Evolutionary conservation across 495 filamentous ascomycete genomes (phyloP).

Genomic region (Penicillium cataractarum): DNA sequence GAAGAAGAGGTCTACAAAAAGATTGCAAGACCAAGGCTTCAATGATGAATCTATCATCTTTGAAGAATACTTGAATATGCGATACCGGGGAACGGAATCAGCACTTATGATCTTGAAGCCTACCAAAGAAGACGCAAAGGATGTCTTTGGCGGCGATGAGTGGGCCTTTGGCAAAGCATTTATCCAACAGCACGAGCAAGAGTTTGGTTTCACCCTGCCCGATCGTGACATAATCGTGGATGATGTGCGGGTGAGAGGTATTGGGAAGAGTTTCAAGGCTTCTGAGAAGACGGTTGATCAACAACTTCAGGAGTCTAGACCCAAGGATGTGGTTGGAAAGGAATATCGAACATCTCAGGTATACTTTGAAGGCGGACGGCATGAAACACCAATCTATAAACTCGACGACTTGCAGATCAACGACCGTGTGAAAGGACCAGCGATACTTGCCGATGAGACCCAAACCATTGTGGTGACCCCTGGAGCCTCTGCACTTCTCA

Average conservation of each 20-base stretch:
- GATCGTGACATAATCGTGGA: constrained; percentile 86
- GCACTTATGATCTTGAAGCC: constrained; percentile 56
- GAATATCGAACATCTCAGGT: constrained; percentile 40
- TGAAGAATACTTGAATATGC: constrained; percentile 54
- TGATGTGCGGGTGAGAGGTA: constrained; percentile 86
- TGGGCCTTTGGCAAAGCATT: constrained; percentile 81
- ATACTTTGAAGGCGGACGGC: constrained; percentile 59
- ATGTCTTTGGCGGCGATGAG: constrained; percentile 40
- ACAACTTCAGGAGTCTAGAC: constrained; percentile 70
- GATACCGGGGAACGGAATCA: constrained; percentile 53
- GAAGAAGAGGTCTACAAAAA: constrained; percentile 20
- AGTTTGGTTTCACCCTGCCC: constrained; percentile 92
- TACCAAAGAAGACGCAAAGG: constrained; percentile 32
- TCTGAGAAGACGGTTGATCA: constrained; percentile 82
- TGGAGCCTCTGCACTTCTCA: constrained; percentile 55
- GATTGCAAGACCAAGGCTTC: constrained; percentile 38
- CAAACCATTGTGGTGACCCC: constrained; percentile 92
- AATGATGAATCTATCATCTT: constrained; percentile 37
- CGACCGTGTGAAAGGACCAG: constrained; percentile 76
- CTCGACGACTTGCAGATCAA: constrained; percentile 73
- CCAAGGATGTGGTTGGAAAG: constrained; percentile 33
- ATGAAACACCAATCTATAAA: constrained; percentile 80
- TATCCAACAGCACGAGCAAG: constrained; percentile 83
- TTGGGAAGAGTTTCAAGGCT: constrained; percentile 63
- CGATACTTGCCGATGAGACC: constrained; percentile 86